Evolutionary conservation across 441 rosid genomes (phyloP).

Genomic region (Arabidopsis lyrata): DNA sequence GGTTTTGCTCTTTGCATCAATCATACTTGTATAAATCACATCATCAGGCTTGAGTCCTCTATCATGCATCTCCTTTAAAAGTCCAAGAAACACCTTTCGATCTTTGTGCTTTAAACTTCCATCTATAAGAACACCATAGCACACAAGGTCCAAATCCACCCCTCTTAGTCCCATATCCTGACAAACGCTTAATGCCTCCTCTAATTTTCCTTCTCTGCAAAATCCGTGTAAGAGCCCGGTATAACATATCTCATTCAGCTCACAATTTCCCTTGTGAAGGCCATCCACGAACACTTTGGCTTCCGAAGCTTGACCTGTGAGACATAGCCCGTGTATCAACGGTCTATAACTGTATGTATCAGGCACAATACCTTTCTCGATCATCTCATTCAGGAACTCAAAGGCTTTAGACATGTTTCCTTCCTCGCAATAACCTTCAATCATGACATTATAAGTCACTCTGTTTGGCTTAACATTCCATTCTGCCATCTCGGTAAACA

Average conservation of each 20-base stretch:
- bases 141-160: slow-evolving; percentile 77
- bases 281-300: slow-evolving; percentile 77
- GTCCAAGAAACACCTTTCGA: slow-evolving; percentile 51
- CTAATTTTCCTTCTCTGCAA: slow-evolving; percentile 79
- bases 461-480: slow-evolving; percentile 66
- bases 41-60: slow-evolving; percentile 74
- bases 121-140: slow-evolving; percentile 80
- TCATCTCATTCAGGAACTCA: slow-evolving; percentile 72
- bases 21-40: slow-evolving; percentile 80
- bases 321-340: slow-evolving; percentile 79
- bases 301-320: slow-evolving; percentile 63
- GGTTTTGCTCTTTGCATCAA: slow-evolving; percentile 72
- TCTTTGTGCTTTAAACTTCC: slow-evolving; percentile 73
- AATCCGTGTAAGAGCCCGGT: slow-evolving; percentile 77
- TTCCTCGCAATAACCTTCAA: slow-evolving; percentile 71
- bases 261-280: slow-evolving; percentile 60
- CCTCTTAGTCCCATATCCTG: slow-evolving; percentile 79
- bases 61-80: slow-evolving; percentile 75
- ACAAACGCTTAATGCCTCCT: slow-evolving; percentile 68
- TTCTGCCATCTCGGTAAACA: slow-evolving; percentile 70
- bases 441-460: slow-evolving; percentile 86
- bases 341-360: slow-evolving; percentile 88
- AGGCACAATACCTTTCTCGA: slow-evolving; percentile 68
- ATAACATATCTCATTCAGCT: slow-evolving; percentile 86
- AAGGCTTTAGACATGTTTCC: slow-evolving; percentile 70